These are phyloP conservation scores for Triangularia verruculosa DNA, from an alignment of 2,329 filamentous ascomycete genomes.

Conservation along the genomic window DNA sequence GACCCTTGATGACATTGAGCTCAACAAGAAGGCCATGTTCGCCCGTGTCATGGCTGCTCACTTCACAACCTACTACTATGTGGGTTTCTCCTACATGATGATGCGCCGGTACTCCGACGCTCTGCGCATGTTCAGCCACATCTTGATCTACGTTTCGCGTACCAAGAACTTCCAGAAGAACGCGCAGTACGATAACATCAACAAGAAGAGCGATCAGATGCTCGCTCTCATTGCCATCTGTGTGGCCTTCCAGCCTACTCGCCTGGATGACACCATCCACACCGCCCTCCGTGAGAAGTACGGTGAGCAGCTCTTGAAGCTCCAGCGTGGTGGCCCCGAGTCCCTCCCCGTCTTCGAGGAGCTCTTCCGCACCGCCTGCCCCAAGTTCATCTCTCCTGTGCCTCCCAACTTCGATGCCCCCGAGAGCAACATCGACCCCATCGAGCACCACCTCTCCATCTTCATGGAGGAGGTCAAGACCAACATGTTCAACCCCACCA, in stretches of 20 bases:
- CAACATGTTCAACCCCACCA: slow-evolving; percentile 95
- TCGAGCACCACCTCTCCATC: slow-evolving; percentile 94
- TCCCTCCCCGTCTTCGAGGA: slow-evolving; percentile 96
- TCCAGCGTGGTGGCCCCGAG: slow-evolving; percentile 94
- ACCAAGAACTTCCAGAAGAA: slow-evolving; percentile 99
- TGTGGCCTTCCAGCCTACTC: slow-evolving; percentile 94
- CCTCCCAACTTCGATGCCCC: slow-evolving; percentile 98
- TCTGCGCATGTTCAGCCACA: slow-evolving; percentile 99
- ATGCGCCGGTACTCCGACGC: slow-evolving; percentile 99
- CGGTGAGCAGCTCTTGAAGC: slow-evolving; percentile 93
- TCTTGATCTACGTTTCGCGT: slow-evolving; percentile 95
- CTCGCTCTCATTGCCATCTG: slow-evolving; percentile 98
- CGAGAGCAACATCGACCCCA: slow-evolving; percentile 89
- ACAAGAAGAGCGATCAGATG: slow-evolving; percentile 99
- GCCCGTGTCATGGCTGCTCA: slow-evolving; percentile 98
- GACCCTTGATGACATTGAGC: slow-evolving; percentile 98
- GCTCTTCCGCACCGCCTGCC: slow-evolving; percentile 95
- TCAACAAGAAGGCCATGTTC: slow-evolving; percentile 99
- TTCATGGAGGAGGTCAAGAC: slow-evolving; percentile 99
- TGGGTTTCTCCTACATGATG: slow-evolving; percentile 99
- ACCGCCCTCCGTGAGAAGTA: slow-evolving; percentile 98
- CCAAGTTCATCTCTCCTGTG: slow-evolving; percentile 98
- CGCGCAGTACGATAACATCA: slow-evolving; percentile 95
- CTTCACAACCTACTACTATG: slow-evolving; percentile 99
- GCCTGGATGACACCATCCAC: slow-evolving; percentile 98